Conservation (phyloP, 345 rosid species). For the Eutrema japonicum region DNA sequence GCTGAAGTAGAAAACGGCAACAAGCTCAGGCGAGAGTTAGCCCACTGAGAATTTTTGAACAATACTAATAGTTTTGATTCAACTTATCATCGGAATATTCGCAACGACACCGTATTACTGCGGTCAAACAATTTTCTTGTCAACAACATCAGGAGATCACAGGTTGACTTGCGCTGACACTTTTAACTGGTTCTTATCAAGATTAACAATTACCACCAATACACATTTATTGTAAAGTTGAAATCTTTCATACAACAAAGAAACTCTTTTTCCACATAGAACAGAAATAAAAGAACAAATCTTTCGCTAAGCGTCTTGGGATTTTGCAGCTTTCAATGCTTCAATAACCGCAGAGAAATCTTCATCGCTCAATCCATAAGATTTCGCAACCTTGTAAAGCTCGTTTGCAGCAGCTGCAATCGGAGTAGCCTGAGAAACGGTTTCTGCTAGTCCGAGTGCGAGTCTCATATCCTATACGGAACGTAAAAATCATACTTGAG, state of each 20-base stretch:
- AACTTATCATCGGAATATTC: slow-evolving; percentile 27
- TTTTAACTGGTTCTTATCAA: background rate
- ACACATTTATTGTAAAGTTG: slow-evolving; percentile 13
- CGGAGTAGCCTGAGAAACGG: slow-evolving; percentile 85
- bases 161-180: slow-evolving; percentile 37
- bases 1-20: slow-evolving; percentile 29
- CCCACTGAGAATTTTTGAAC: slow-evolving; percentile 23
- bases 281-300: background rate
- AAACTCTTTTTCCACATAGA: background rate
- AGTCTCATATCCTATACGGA: slow-evolving; percentile 79
- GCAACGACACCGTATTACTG: slow-evolving; percentile 9
- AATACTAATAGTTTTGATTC: slow-evolving; percentile 12
- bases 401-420: slow-evolving; percentile 92
- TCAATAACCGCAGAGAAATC: slow-evolving; percentile 94
- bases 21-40: slow-evolving; percentile 30
- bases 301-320: slow-evolving; percentile 18
- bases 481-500: background rate
- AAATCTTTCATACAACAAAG: slow-evolving; percentile 25
- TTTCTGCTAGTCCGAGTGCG: slow-evolving; percentile 87
- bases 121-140: slow-evolving; percentile 19
- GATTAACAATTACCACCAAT: slow-evolving; percentile 14
- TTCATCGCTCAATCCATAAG: slow-evolving; percentile 76
- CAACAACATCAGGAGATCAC: slow-evolving; percentile 26
- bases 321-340: slow-evolving; percentile 65
- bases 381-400: slow-evolving; percentile 82